Evolutionary conservation across 305 asterid species (phyloP), one percentile per base, ranked within the genome.

Genomic region (Fraxinus velutina): DNA sequence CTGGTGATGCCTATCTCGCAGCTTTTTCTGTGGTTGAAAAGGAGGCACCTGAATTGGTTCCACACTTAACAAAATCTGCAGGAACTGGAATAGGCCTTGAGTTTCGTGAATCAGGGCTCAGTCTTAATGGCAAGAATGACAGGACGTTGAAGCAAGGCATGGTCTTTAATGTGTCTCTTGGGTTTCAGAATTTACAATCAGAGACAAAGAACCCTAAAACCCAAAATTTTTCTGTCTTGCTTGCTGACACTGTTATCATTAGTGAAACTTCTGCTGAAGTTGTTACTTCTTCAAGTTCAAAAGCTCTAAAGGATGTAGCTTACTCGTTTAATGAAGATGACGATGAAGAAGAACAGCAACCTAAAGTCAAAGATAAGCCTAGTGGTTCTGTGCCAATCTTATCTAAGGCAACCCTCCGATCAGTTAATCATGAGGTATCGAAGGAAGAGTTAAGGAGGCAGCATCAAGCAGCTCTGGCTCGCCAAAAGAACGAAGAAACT

Each of bases 11-110:
- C 36, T 93, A 92, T 79, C 88, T 79, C 77, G 89, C 92, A 78
- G 94, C 97, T 57, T 29, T 89, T 81, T 84, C 85, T 13, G 92
- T 90, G 55, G 97, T 93, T 30, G 76, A 91, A 77, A 89, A 29
- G 82, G 93, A 92, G 22, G 94, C 95, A 50, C 97, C 97, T 32
- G 93, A 93, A 60, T 82, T 90, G 60, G 79, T 83, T 22, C 88
- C 87, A 10, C 85, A 88, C 86, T 83, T 93, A 72, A 88, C 93
- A 15, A 92, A 91, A 84, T 87, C 97, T 77, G 95, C 93, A 42
- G 97, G 97, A 79, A 89, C 97, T 6, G 95, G 97, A 78, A 93
- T 93, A 30, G 97, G 97, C 39, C 85, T 93, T 17, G 97, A 93
- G 89, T 93, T 93, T 55, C 97, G 97, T 19, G 97, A 92, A 81